These are phyloP conservation scores for Alternaria sp. DNA, from an alignment of 2,329 filamentous ascomycete genomes.

Conservation along the genomic window DNA sequence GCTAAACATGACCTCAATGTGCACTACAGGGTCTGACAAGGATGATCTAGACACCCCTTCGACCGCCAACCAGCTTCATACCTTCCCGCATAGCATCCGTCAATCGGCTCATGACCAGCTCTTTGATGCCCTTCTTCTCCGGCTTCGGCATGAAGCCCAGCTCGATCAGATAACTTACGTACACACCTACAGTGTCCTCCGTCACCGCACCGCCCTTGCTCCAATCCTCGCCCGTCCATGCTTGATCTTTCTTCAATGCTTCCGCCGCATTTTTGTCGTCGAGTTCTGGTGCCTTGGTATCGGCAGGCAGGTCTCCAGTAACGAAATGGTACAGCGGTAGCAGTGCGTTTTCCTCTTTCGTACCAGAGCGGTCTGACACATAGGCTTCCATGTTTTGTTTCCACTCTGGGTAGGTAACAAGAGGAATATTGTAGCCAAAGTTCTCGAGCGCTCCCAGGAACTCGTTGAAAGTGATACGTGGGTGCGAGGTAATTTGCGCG, in stretches of 20 bases:
- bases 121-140: conserved; percentile 35
- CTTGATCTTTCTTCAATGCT: conserved; percentile 68
- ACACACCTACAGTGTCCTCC: conserved; percentile 66
- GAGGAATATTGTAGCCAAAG: conserved; percentile 75
- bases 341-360: conserved; percentile 73
- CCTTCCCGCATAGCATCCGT: conserved; percentile 44
- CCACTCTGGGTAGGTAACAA: conserved; percentile 74
- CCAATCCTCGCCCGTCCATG: conserved; percentile 64
- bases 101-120: conserved; percentile 33
- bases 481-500: conserved; percentile 79
- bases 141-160: conserved; percentile 65
- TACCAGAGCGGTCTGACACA: conserved; percentile 62
- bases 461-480: conserved; percentile 77
- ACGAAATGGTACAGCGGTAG: conserved; percentile 75
- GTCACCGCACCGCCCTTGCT: conserved; percentile 64
- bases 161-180: conserved; percentile 67
- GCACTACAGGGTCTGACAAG: not conserved
- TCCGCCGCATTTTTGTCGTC: conserved; percentile 73
- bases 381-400: conserved; percentile 70
- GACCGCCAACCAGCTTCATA: conserved; percentile 42
- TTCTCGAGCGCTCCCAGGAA: conserved; percentile 73
- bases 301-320: conserved; percentile 70
- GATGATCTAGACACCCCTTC: conserved; percentile 31
- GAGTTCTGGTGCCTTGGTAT: conserved; percentile 74
- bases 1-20: not conserved